A percentile compares a stretch with the other conserved stretches of the same genome.
Conservation (phyloP, 1,139 yeast genomes). For the Saccharomycopsis hybrid region DNA sequence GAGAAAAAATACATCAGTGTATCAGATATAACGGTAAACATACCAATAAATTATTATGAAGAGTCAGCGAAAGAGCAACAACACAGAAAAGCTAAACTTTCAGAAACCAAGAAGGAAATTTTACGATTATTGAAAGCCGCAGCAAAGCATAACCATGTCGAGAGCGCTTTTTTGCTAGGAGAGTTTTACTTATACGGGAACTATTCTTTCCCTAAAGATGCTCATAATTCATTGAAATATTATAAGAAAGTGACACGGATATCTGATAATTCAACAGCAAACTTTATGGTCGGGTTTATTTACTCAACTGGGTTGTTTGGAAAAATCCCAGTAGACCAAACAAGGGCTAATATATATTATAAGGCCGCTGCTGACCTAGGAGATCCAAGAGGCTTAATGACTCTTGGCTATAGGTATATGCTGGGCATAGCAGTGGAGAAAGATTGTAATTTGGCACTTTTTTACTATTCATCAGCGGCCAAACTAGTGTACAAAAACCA, state of each 20-base stretch:
- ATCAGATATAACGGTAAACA: slow-evolving; percentile 6
- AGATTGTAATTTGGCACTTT: slow-evolving; percentile 48
- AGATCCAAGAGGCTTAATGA: slow-evolving; percentile 60
- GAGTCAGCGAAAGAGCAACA: background rate
- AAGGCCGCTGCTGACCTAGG: slow-evolving; percentile 67
- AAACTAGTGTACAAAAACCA: slow-evolving; percentile 32
- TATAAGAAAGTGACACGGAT: slow-evolving; percentile 46
- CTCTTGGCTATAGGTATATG: slow-evolving; percentile 60
- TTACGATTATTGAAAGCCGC: background rate
- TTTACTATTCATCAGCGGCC: slow-evolving; percentile 58
- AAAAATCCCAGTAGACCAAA: slow-evolving; percentile 51
- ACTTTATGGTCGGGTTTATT: slow-evolving; percentile 72
- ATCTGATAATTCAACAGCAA: slow-evolving; percentile 51
- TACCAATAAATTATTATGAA: slow-evolving; percentile 10
- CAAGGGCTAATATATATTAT: slow-evolving; percentile 63
- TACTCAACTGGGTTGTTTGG: slow-evolving; percentile 85
- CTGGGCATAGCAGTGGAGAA: slow-evolving; percentile 58
- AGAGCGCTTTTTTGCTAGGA: slow-evolving; percentile 39
- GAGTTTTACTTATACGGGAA: slow-evolving; percentile 63
- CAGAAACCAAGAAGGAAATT: background rate
- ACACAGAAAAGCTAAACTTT: background rate
- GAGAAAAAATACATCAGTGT: no score
- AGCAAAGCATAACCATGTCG: slow-evolving; percentile 30
- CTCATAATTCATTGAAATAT: slow-evolving; percentile 45
- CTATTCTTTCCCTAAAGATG: slow-evolving; percentile 52